phyloP scores from a whole-genome alignment of 257 asterid genomes.

The Anisodus acutangulus region DNA sequence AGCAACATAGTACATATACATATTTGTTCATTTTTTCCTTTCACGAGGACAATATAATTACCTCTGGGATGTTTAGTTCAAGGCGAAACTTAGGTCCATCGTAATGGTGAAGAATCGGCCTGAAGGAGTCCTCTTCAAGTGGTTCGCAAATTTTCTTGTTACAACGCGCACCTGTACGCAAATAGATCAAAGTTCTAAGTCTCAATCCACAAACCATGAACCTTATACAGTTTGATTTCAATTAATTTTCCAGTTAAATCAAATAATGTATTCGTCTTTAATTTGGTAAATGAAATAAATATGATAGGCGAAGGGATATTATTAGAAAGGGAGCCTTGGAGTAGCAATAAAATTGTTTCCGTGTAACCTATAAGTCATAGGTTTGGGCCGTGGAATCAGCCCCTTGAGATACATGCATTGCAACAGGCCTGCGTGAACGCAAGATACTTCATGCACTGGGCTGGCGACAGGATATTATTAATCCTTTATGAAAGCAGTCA shows the following conservation, averaged over 20 bases:
- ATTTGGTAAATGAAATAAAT: neutral
- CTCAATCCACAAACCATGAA: neutral
- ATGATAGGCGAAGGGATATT: neutral
- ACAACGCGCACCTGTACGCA: slow-evolving; percentile 65
- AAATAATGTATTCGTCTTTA: neutral
- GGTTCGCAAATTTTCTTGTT: slow-evolving; percentile 88
- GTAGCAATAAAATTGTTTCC: neutral
- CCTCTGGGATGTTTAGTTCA: slow-evolving; percentile 89
- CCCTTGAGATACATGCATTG: too few species aligned
- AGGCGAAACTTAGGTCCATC: slow-evolving; percentile 99
- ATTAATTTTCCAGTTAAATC: neutral
- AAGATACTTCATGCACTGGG: neutral
- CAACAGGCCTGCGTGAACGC: too few species aligned
- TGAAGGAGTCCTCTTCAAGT: slow-evolving; percentile 88
- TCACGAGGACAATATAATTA: slow-evolving; percentile 21
- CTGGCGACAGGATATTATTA: neutral
- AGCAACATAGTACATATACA: neutral
- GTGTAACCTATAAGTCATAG: neutral
- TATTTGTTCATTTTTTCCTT: neutral
- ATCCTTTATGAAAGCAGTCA: neutral
- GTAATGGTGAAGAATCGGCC: slow-evolving; percentile 96
- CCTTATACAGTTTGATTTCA: neutral
- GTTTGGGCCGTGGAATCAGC: neutral
- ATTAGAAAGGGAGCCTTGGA: neutral
- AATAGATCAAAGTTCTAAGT: neutral